phyloP scores from a whole-genome alignment of 345 rosid species.

The Lumnitzera racemosa region DNA sequence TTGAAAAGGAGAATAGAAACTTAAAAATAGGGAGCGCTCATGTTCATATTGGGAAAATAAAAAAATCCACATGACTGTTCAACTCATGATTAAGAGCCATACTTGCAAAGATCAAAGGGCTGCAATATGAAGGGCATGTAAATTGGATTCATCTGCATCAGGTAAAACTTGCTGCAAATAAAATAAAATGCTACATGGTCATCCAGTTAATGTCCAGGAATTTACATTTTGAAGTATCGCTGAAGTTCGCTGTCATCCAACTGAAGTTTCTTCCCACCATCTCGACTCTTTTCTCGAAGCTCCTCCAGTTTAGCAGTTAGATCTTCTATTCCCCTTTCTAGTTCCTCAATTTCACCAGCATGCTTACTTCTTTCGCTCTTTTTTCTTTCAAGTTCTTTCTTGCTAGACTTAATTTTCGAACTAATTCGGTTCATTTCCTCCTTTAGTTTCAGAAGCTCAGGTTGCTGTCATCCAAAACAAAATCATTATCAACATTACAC shows the following conservation, averaged over 20 bases:
- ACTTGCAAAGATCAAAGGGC: too few species aligned
- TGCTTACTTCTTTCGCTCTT: constrained; percentile 71
- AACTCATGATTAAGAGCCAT: too few species aligned
- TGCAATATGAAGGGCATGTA: too few species aligned
- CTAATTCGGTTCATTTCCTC: constrained; percentile 79
- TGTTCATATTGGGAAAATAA: too few species aligned
- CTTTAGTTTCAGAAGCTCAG: constrained; percentile 77
- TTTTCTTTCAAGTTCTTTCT: constrained; percentile 74
- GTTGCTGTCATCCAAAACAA: constrained; percentile 51
- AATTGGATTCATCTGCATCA: too few species aligned
- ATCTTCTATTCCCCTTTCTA: constrained; percentile 63
- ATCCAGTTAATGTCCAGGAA: constrained; percentile 8
- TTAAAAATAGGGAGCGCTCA: too few species aligned
- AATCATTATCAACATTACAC: constrained; percentile 10
- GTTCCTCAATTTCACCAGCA: constrained; percentile 49
- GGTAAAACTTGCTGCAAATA: too few species aligned
- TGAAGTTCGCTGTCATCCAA: constrained; percentile 70
- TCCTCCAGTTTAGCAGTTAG: constrained; percentile 61
- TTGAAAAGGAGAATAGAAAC: too few species aligned
- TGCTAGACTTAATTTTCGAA: constrained; percentile 70
- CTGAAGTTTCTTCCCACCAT: constrained; percentile 69
- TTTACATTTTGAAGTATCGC: constrained; percentile 85
- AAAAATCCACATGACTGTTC: too few species aligned
- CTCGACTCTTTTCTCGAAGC: constrained; percentile 71
- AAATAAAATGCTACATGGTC: too few species aligned